Evolutionary conservation across 1,139 yeast genomes (phyloP), one percentile per base, ranked within the genome.

Genomic region (Sugiyamaella novakii): DNA sequence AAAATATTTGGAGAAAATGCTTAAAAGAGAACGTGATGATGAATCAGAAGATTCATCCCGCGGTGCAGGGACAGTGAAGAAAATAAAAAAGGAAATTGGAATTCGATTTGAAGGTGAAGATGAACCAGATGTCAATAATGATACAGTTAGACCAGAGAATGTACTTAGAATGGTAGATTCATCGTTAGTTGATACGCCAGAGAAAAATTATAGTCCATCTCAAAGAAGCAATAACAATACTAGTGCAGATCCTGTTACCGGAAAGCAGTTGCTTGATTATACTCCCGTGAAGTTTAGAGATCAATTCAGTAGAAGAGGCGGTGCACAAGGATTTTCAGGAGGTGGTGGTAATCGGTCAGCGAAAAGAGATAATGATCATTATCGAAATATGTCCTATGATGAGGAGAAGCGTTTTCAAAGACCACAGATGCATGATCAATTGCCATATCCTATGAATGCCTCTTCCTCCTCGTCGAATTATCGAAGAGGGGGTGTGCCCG

Each of bases 131-230:
- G 54, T 54, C 21, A 58, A 59, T 38, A 63, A 64, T 14, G 60
- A 64, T 30, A 64, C 63, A 4, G 66, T 66, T 14, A 54, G 54
- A 40, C 66, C 73, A 7, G 71, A 69, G 51, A 64, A 67, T 25
- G 68, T 70, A 21, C 54, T 71, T 49, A 55, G 74, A 45, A 67
- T 71, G 70, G 72, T 71, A 6, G 75, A 71, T 48, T 62, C 64
- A 6, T 67, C 73, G 15, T 56, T 71, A 14, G 68, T 71, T 6
- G 69, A 67, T 39, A 67, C 70, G 17, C 71, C 73, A 0, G 68
- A 63, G 39, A 42, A 42, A 24, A 42, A 14, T 8, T 19, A 19
- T 18, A 42, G 46, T 34, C 46, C 46, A 12, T 30, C 17, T 28
- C 27, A 21, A 18, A 28, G 36, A 12, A 5, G 19, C 18, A 22